Percentiles rank a stretch among this genome's conserved stretches.
These are phyloP conservation scores for Thermothielavioides terrestris DNA, from an alignment of 495 filamentous ascomycete genomes.

Conservation along the genomic window DNA sequence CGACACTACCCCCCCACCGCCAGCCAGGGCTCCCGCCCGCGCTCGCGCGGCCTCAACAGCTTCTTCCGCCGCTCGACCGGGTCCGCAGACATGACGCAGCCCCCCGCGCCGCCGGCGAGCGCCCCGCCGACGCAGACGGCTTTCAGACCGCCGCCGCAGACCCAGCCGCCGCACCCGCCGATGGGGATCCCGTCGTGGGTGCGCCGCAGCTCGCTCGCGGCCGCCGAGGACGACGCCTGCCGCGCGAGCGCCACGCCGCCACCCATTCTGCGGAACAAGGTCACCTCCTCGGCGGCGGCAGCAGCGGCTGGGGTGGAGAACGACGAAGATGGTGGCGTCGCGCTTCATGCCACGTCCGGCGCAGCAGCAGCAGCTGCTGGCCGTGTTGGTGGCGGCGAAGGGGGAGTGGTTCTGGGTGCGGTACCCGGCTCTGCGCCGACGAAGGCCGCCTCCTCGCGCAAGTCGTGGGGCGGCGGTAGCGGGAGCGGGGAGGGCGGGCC, in stretches of 20 bases:
- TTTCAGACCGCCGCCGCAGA: conserved; percentile 20
- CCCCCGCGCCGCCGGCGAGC: conserved; percentile 17
- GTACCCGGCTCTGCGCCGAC: too few relatives aligned
- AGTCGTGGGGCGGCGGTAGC: neutral
- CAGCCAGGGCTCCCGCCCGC: conserved; percentile 18
- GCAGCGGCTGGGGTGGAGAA: conserved; percentile 7
- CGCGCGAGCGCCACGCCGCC: conserved; percentile 36
- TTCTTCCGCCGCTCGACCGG: conserved; percentile 34
- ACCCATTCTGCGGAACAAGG: conserved; percentile 36
- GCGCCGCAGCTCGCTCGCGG: conserved; percentile 15
- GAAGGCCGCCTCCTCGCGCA: neutral
- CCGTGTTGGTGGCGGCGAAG: conserved; percentile 5
- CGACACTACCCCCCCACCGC: conserved; percentile 41
- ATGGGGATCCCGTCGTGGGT: conserved; percentile 27
- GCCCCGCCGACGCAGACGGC: conserved; percentile 28
- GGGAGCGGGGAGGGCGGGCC: neutral
- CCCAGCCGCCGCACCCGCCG: conserved; percentile 9
- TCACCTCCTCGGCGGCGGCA: conserved; percentile 5
- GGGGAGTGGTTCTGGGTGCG: conserved; percentile 1
- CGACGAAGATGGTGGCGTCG: conserved; percentile 18
- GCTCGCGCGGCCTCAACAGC: conserved; percentile 32
- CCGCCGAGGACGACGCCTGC: conserved; percentile 26
- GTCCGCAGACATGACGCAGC: conserved; percentile 12
- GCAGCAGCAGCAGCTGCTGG: too few relatives aligned
- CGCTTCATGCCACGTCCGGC: too few relatives aligned